Percentiles rank a stretch among this genome's conserved stretches.
Conservation (phyloP, 768 basidiomycete genomes). For the Suillus tomentosus region DNA sequence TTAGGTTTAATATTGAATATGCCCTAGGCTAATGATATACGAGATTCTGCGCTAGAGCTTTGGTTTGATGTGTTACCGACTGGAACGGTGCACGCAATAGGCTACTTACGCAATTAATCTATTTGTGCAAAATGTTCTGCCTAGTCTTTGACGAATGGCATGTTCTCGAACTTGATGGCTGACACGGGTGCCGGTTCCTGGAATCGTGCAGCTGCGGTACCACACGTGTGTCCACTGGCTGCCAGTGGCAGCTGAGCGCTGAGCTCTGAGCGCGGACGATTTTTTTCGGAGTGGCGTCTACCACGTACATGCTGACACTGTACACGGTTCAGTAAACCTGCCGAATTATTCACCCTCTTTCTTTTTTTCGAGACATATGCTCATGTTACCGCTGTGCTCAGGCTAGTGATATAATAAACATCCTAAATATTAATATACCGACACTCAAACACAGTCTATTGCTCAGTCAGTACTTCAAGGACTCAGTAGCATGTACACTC, state of each 20-base stretch:
- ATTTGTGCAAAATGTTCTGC: neutral
- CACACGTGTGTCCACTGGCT: neutral
- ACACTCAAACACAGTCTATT: neutral
- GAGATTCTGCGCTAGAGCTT: neutral
- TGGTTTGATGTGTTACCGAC: neutral
- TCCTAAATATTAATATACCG: too few relatives aligned
- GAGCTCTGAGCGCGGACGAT: neutral
- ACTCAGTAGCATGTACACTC: neutral
- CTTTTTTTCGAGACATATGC: neutral
- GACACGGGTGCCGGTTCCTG: neutral
- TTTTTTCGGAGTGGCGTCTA: neutral
- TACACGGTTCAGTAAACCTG: neutral
- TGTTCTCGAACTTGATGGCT: neutral
- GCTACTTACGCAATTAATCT: too few relatives aligned
- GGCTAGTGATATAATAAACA: neutral
- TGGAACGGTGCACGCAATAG: neutral
- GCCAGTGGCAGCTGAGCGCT: too few relatives aligned
- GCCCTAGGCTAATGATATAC: neutral
- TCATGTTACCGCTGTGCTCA: neutral
- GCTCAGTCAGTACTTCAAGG: neutral
- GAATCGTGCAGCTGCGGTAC: neutral
- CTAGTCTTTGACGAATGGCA: neutral
- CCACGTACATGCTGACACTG: neutral
- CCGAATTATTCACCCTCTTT: neutral
- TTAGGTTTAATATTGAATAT: constrained; percentile 26